Evolutionary conservation across 139 green algal genomes (phyloP), one percentile per base, ranked within the genome.

Genomic region (Chlamydomonas sphaeroides): DNA sequence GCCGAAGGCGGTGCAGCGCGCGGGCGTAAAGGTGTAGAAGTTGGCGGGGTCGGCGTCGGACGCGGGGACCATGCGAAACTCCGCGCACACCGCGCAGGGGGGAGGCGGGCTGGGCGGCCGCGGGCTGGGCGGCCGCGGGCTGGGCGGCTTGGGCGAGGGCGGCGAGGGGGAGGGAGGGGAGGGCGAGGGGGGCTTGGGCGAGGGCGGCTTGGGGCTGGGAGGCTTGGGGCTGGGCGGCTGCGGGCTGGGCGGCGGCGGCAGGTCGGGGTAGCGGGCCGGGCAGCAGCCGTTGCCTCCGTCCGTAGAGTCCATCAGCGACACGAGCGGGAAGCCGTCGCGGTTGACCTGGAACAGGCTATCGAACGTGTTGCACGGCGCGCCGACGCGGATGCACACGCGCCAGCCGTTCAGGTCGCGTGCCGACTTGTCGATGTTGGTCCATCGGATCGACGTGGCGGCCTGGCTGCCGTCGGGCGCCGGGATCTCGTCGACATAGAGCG

Each of bases 281-380:
- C 68, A 77, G 68, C 68, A 77, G 65, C 65, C 65, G 21, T 38
- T 70, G 26, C n/a, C 30, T 10, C 48, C 68, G 32, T 53, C 68
- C 7, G 42, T 65, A n/a, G 3, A 18, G 70, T 78, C 70, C 11
- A 78, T 25, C 48, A 78, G 11, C 1, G 70, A 23, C 32, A 65
- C 70, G 49, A 35, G 30, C 14, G 70, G 70, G 70, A 38, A 65
- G 5, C 70, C 62, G 7, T 49, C 20, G 49, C 1, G 4, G 15
- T 76, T 62, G 1, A 18, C 4, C 45, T 21, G 14, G 45, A 14
- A 14, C 45, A 53, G 10, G 45, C 20, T 26, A 2, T 48, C 23
- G 7, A 36, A 5, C 2, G 51, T 66, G 49, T 78, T 78, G 49
- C 70, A 78, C 0, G 70, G 70, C 33, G 49, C 21, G 4, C 28